Evolutionary conservation across 148 eudicot species (phyloP).

Genomic region (Camellia granthamiana): DNA sequence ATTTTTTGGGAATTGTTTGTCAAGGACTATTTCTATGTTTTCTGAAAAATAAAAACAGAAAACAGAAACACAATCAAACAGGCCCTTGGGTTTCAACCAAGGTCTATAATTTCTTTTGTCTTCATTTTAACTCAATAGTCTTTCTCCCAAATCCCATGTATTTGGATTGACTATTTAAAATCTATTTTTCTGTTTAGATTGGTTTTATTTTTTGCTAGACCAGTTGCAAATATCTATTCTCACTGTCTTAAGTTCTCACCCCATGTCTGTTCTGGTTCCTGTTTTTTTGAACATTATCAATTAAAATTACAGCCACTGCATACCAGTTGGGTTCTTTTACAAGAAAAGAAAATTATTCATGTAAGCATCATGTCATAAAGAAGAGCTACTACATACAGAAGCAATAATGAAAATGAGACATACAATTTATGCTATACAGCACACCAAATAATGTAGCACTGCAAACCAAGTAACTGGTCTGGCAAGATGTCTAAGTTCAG

Average conservation of each 20-base stretch:
- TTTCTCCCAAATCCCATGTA: not conserved
- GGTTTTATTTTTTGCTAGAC: not conserved
- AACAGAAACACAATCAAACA: too few relatives aligned
- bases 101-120: not conserved
- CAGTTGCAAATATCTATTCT: not conserved
- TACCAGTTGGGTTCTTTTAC: not conserved
- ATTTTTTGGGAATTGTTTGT: not conserved
- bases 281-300: not conserved
- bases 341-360: not conserved
- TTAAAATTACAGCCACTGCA: not conserved
- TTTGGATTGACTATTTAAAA: not conserved
- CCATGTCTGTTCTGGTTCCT: not conserved
- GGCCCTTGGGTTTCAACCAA: too few relatives aligned
- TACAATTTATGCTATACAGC: too few relatives aligned
- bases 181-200: not conserved
- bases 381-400: too few relatives aligned
- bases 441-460: too few relatives aligned
- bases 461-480: too few relatives aligned
- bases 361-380: not conserved
- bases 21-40: too few relatives aligned
- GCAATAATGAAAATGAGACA: too few relatives aligned
- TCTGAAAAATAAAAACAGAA: too few relatives aligned
- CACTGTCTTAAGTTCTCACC: not conserved
- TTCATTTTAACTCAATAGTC: not conserved
- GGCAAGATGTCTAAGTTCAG: too few relatives aligned